phyloP scores from a whole-genome alignment of 73 alveolate genomes.

The Paramecium bursaria region DNA sequence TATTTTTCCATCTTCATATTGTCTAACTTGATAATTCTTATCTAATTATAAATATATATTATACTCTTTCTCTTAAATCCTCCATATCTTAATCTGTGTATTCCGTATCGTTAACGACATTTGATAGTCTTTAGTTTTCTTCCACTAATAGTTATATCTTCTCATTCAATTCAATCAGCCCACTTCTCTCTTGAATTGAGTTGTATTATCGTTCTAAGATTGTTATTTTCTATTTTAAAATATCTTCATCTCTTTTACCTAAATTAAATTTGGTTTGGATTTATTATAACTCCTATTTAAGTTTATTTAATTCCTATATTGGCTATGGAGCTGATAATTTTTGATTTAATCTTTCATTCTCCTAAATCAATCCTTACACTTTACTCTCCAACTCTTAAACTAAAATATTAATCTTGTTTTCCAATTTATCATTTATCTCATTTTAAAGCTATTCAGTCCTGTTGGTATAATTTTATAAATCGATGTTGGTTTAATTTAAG shows the following conservation, averaged over 20 bases:
- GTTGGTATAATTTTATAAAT: background rate
- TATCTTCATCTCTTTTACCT: slow-evolving; percentile 38
- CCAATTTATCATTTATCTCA: slow-evolving; percentile 5
- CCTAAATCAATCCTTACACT: slow-evolving; percentile 16
- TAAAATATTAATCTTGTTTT: slow-evolving; percentile 16
- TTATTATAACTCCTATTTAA: background rate
- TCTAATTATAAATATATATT: background rate
- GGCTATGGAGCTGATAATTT: background rate
- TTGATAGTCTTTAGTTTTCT: slow-evolving; percentile 34
- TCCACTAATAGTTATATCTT: slow-evolving; percentile 31
- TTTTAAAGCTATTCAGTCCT: slow-evolving; percentile 10
- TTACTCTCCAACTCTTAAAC: slow-evolving; percentile 41
- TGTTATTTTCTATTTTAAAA: background rate
- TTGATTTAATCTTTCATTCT: slow-evolving; percentile 43
- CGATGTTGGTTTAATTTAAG: background rate
- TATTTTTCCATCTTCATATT: slow-evolving; percentile 40
- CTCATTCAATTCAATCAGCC: slow-evolving; percentile 30
- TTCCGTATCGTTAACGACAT: slow-evolving; percentile 41
- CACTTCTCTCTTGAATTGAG: background rate
- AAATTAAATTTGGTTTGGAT: background rate
- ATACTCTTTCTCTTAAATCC: slow-evolving; percentile 39
- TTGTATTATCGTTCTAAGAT: background rate
- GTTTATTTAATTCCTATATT: background rate
- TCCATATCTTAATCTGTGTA: slow-evolving; percentile 35
- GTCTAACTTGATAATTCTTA: slow-evolving; percentile 28